Evolutionary conservation across 306 rosid genomes (phyloP).

Genomic region (Abrus precatorius): DNA sequence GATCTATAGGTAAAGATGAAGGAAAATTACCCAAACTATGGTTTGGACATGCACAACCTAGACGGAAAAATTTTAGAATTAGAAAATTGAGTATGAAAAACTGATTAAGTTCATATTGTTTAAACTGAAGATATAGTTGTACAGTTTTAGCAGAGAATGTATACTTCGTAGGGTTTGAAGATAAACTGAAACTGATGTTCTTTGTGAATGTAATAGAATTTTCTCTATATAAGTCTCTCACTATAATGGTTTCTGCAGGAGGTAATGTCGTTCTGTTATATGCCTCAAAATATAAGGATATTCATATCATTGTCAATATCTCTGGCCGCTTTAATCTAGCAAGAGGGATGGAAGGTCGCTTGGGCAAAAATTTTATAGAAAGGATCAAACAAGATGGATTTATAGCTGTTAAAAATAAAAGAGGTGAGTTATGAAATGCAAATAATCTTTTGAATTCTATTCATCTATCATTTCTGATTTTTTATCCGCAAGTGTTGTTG

Average conservation of each 20-base stretch:
- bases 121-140: slow-evolving; percentile 24
- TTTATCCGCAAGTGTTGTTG: slow-evolving; percentile 26
- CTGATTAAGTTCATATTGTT: neutral
- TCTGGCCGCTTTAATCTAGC: slow-evolving; percentile 88
- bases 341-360: slow-evolving; percentile 86
- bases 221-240: slow-evolving; percentile 25
- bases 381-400: slow-evolving; percentile 82
- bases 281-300: slow-evolving; percentile 79
- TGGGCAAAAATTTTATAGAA: slow-evolving; percentile 76
- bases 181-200: slow-evolving; percentile 36
- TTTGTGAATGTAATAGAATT: neutral
- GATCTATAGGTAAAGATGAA: slow-evolving; percentile 19
- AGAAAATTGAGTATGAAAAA: slow-evolving; percentile 20
- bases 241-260: slow-evolving; percentile 64
- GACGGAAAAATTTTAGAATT: slow-evolving; percentile 27
- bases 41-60: neutral
- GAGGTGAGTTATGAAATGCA: slow-evolving; percentile 64
- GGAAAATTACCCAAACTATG: slow-evolving; percentile 26
- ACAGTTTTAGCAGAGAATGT: slow-evolving; percentile 5
- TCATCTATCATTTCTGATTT: slow-evolving; percentile 23
- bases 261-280: slow-evolving; percentile 87
- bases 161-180: neutral
- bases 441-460: neutral
- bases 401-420: slow-evolving; percentile 78
- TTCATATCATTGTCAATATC: slow-evolving; percentile 71